phyloP scores from a whole-genome alignment of 495 filamentous ascomycete species.

The Trichocladium uniseriatum region DNA sequence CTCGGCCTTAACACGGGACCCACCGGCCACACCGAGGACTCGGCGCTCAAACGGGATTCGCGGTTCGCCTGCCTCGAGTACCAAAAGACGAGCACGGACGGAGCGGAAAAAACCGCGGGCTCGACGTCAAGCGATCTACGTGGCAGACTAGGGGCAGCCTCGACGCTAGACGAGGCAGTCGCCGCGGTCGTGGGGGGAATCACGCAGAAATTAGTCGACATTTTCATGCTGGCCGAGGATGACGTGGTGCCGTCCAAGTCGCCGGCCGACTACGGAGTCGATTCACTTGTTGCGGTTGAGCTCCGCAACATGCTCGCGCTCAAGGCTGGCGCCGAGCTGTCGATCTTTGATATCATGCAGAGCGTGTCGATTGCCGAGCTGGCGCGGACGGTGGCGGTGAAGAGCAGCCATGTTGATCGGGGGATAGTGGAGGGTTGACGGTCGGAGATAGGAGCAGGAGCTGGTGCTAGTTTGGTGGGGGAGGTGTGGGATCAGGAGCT shows the following conservation, averaged over 20 bases:
- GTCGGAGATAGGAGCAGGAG: neutral
- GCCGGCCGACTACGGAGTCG: slow-evolving; percentile 32
- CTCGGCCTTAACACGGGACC: slow-evolving; percentile 23
- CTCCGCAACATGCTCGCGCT: slow-evolving; percentile 35
- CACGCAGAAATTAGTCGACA: slow-evolving; percentile 24
- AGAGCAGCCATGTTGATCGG: slow-evolving; percentile 11
- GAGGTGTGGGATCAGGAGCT: too few species aligned
- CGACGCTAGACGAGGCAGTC: slow-evolving; percentile 9
- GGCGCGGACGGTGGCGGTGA: slow-evolving; percentile 14
- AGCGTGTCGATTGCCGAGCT: slow-evolving; percentile 25
- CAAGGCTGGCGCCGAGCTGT: slow-evolving; percentile 28
- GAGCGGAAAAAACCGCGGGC: neutral
- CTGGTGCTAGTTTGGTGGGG: neutral
- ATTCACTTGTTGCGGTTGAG: slow-evolving; percentile 42
- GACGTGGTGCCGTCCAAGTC: slow-evolving; percentile 22
- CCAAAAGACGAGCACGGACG: slow-evolving; percentile 3
- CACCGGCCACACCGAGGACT: neutral
- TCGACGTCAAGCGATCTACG: slow-evolving; percentile 8
- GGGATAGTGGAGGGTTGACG: neutral
- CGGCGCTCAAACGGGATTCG: slow-evolving; percentile 10
- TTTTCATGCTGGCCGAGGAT: slow-evolving; percentile 29
- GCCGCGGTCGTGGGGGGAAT: slow-evolving; percentile 8
- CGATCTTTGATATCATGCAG: slow-evolving; percentile 38
- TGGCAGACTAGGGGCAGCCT: neutral
- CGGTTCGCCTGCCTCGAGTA: slow-evolving; percentile 16